Conservation (phyloP, 345 rosid species). For the Acer campestre region DNA sequence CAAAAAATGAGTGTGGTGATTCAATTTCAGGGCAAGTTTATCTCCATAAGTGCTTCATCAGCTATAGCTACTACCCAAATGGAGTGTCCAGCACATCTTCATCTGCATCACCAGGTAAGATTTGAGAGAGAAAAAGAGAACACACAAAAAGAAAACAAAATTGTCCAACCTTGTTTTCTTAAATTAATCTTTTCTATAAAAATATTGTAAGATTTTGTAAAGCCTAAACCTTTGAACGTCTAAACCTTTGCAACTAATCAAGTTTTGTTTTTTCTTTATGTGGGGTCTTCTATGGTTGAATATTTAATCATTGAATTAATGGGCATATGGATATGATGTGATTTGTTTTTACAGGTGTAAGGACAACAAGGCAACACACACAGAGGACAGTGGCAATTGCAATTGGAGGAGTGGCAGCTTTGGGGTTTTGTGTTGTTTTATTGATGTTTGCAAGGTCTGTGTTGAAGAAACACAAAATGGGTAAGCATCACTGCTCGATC, state of each 20-base stretch:
- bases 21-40: constrained; percentile 72
- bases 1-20: constrained; percentile 58
- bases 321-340: not conserved
- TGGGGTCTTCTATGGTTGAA: not conserved
- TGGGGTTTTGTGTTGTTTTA: constrained; percentile 62
- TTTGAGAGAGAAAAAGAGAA: too few relatives aligned
- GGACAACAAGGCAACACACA: constrained; percentile 45
- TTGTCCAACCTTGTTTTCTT: not conserved
- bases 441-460: constrained; percentile 58
- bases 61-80: constrained; percentile 78
- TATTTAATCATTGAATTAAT: not conserved
- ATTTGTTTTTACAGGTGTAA: constrained; percentile 21
- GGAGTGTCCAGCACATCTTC: constrained; percentile 62
- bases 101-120: constrained; percentile 33
- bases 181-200: not conserved
- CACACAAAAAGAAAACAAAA: not conserved
- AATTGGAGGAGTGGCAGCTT: constrained; percentile 79
- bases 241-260: not conserved
- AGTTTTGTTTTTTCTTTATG: not conserved
- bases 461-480: constrained; percentile 48
- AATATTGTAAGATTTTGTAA: too few relatives aligned
- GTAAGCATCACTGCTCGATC: constrained; percentile 28
- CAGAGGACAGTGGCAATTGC: constrained; percentile 82
- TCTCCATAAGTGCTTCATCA: constrained; percentile 74
- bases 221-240: not conserved